Evolutionary conservation across 768 basidiomycete species (phyloP).

Genomic region (Coprinellus aureogranulatus): DNA sequence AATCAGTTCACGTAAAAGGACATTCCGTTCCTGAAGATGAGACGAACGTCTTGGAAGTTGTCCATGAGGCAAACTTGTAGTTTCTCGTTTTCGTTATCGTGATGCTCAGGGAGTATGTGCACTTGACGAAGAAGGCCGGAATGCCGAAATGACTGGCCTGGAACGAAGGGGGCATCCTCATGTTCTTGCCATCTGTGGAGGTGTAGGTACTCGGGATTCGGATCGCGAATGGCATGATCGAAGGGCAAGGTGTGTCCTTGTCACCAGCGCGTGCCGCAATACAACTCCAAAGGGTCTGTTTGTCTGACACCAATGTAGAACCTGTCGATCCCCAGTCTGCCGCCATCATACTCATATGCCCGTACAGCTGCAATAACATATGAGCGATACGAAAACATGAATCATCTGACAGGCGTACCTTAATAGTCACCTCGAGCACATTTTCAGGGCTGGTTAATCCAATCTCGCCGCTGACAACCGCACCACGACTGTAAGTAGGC

Average conservation of each 20-base stretch:
- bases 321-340: conserved; percentile 32
- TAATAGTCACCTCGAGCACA: conserved; percentile 33
- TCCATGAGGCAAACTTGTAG: conserved; percentile 33
- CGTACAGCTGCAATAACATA: conserved; percentile 28
- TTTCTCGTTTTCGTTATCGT: conserved; percentile 29
- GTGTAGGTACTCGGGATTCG: conserved; percentile 33
- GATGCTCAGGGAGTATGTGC: conserved; percentile 32
- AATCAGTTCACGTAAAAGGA: not conserved
- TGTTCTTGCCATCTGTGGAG: conserved; percentile 22
- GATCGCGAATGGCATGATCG: conserved; percentile 35
- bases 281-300: conserved; percentile 29
- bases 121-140: conserved; percentile 32
- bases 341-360: conserved; percentile 32
- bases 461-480: conserved; percentile 34
- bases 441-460: conserved; percentile 27
- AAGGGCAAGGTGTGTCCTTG: conserved; percentile 29
- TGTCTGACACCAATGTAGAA: conserved; percentile 28
- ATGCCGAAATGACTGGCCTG: conserved; percentile 32
- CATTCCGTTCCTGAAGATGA: conserved; percentile 4
- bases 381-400: not conserved
- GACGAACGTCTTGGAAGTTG: conserved; percentile 34
- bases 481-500: conserved; percentile 37
- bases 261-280: conserved; percentile 11
- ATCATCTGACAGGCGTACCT: conserved; percentile 27
- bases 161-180: conserved; percentile 38